Evolutionary conservation across 1,284 basidiomycete genomes (phyloP).

Genomic region (Cutaneotrichosporon curvatum): DNA sequence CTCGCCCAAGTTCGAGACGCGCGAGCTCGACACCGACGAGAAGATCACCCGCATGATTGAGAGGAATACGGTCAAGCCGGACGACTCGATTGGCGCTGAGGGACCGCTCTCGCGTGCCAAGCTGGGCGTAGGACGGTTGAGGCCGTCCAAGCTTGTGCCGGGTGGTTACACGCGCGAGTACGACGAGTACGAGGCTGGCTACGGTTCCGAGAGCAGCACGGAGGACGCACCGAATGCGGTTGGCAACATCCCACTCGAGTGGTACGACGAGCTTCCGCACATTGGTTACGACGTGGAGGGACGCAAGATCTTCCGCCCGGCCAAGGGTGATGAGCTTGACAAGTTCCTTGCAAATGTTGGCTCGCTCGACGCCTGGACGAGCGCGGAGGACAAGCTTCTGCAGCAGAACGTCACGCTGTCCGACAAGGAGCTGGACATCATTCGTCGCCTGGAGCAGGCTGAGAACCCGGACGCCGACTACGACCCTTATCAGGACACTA

Average conservation of each 20-base stretch:
- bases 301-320: constrained; percentile 87
- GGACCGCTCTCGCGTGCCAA: constrained; percentile 42
- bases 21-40: constrained; percentile 18
- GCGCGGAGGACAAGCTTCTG: constrained; percentile 82
- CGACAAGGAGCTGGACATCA: constrained; percentile 89
- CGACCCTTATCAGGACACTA: constrained; percentile 85
- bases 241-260: constrained; percentile 92
- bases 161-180: constrained; percentile 84
- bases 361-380: constrained; percentile 86
- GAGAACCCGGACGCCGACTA: constrained; percentile 88
- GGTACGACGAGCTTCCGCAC: constrained; percentile 99
- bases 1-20: constrained; percentile 15
- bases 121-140: constrained; percentile 35
- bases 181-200: constrained; percentile 89
- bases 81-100: constrained; percentile 40
- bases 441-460: constrained; percentile 75
- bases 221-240: constrained; percentile 95
- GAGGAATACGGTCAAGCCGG: constrained; percentile 40
- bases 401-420: constrained; percentile 83
- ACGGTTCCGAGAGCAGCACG: constrained; percentile 93
- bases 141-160: constrained; percentile 54
- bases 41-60: constrained; percentile 34
- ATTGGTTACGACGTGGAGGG: constrained; percentile 96
- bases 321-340: constrained; percentile 92
- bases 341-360: constrained; percentile 93